These are phyloP conservation scores for Rasamsonia emersonii DNA, from an alignment of 2,329 filamentous ascomycete species.

Conservation along the genomic window DNA sequence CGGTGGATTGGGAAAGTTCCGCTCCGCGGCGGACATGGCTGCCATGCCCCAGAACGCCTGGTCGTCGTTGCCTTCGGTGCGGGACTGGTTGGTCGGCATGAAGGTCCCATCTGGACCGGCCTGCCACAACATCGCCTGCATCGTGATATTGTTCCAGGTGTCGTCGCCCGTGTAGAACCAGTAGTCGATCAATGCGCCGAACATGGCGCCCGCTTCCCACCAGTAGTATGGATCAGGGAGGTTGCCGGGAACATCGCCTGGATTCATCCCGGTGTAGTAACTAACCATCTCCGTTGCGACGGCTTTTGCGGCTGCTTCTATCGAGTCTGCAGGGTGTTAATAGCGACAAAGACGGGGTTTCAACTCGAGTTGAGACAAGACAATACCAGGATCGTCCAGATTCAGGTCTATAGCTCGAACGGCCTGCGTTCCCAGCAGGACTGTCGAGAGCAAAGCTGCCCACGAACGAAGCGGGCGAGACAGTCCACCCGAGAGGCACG, in stretches of 20 bases:
- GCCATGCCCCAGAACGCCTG: constrained; percentile 51
- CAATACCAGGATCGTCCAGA: constrained; percentile 9
- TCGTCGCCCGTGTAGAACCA: constrained; percentile 36
- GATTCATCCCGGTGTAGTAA: constrained; percentile 41
- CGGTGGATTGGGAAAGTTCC: constrained; percentile 27
- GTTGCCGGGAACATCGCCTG: constrained; percentile 44
- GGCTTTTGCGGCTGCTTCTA: constrained; percentile 38
- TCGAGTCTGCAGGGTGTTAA: constrained; percentile 26
- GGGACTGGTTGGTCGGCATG: constrained; percentile 35
- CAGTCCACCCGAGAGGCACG: no score
- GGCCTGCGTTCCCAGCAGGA: constrained; percentile 5
- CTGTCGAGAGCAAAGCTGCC: not conserved
- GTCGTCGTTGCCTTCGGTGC: constrained; percentile 47
- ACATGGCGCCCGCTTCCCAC: constrained; percentile 39
- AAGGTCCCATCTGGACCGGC: constrained; percentile 29
- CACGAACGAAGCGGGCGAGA: no score
- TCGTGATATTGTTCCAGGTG: constrained; percentile 30
- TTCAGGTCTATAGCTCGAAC: constrained; percentile 10
- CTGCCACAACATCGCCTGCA: constrained; percentile 30
- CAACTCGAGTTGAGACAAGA: not conserved
- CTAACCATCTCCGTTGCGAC: constrained; percentile 42
- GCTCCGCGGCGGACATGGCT: constrained; percentile 48
- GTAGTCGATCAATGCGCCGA: constrained; percentile 33
- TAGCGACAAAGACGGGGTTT: not conserved
- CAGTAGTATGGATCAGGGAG: constrained; percentile 41